Evolutionary conservation across 1,284 basidiomycete species (phyloP).

Genomic region (Macrocystidia cucumis): DNA sequence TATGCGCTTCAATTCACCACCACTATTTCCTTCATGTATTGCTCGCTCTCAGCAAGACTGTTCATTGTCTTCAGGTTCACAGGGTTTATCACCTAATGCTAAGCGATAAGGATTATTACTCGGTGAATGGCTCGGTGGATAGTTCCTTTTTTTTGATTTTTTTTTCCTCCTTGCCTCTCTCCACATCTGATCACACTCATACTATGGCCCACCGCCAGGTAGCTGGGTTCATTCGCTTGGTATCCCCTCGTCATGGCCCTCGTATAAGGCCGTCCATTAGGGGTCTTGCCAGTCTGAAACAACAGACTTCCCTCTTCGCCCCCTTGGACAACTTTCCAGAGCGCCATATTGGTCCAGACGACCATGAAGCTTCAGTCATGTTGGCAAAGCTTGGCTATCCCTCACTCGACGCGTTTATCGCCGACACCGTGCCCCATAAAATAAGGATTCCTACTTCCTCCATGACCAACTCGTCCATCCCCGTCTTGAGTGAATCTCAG

Average conservation of each 20-base stretch:
- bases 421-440: constrained; percentile 69
- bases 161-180: constrained; percentile 14
- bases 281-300: constrained; percentile 52
- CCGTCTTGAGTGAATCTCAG: constrained; percentile 82
- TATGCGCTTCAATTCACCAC: constrained; percentile 2
- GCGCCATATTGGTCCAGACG: constrained; percentile 87
- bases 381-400: constrained; percentile 75
- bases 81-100: too few relatives aligned
- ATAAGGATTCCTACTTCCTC: constrained; percentile 65
- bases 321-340: constrained; percentile 84
- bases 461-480: constrained; percentile 64
- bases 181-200: constrained; percentile 12
- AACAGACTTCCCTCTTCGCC: constrained; percentile 57
- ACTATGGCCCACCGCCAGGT: constrained; percentile 40
- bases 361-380: constrained; percentile 71
- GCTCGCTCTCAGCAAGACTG: neutral
- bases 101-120: constrained; percentile 38
- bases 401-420: constrained; percentile 82
- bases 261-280: constrained; percentile 19
- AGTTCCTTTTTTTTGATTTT: constrained; percentile 14
- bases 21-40: neutral
- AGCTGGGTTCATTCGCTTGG: constrained; percentile 24
- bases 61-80: too few relatives aligned
- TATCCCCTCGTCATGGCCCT: constrained; percentile 15
- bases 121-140: constrained; percentile 60